Conservation (phyloP, 352 stramenopile genomes). For the Phytophthora sp. region DNA sequence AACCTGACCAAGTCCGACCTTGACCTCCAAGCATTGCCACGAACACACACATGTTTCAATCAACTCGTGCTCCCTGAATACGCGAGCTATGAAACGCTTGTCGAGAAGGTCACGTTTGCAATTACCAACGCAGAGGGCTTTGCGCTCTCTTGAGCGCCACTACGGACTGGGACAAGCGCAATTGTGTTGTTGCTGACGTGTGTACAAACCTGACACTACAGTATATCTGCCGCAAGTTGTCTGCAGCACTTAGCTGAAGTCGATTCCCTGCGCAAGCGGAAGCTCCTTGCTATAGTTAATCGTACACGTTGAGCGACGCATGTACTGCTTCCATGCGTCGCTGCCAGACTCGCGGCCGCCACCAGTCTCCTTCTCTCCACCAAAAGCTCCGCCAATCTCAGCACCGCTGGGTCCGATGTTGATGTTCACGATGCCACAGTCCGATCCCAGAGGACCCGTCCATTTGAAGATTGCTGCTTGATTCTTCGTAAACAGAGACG, state of each 20-base stretch:
- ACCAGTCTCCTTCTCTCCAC: slow-evolving; percentile 93
- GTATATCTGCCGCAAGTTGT: slow-evolving; percentile 4
- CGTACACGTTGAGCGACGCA: slow-evolving; percentile 93
- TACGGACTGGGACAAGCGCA: background rate
- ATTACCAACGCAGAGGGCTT: slow-evolving; percentile 85
- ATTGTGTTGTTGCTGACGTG: slow-evolving; percentile 16
- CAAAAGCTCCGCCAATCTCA: slow-evolving; percentile 93
- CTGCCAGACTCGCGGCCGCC: slow-evolving; percentile 91
- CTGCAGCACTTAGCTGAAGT: slow-evolving; percentile 72
- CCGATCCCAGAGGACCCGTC: slow-evolving; percentile 88
- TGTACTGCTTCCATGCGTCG: slow-evolving; percentile 95
- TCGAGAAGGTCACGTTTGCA: slow-evolving; percentile 80
- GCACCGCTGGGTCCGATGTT: slow-evolving; percentile 93
- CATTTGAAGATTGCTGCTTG: slow-evolving; percentile 93
- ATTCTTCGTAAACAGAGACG: slow-evolving; percentile 92
- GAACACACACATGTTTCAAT: slow-evolving; percentile 90
- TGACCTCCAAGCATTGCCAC: slow-evolving; percentile 64
- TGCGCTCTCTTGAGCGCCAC: slow-evolving; percentile 64
- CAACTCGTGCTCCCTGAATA: slow-evolving; percentile 89
- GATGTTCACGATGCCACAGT: slow-evolving; percentile 94
- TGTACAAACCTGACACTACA: slow-evolving; percentile 14
- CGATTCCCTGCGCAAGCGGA: slow-evolving; percentile 92
- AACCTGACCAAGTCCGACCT: slow-evolving; percentile 87
- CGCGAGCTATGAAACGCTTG: slow-evolving; percentile 60
- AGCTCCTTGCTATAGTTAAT: slow-evolving; percentile 94